A percentile compares a stretch with the other conserved stretches of the same genome.
These are phyloP conservation scores for Coemansia sp. DNA, from an alignment of 192 early-diverging fungal species.

Conservation along the genomic window DNA sequence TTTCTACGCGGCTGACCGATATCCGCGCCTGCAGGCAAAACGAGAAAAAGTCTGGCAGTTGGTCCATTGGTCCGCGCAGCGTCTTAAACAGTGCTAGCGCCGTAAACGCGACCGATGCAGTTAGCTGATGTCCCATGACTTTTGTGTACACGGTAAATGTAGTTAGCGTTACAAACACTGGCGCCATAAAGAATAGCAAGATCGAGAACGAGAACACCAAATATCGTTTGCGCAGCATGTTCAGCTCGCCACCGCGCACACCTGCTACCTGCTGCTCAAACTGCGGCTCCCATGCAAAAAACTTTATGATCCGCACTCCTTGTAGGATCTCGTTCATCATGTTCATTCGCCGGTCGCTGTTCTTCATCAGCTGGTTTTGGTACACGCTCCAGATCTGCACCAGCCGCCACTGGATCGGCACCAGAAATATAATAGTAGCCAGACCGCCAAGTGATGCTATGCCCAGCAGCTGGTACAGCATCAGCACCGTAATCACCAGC, in stretches of 20 bases:
- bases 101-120: constrained; percentile 68
- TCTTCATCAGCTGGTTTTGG: constrained; percentile 62
- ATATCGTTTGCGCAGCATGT: constrained; percentile 49
- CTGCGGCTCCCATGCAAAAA: constrained; percentile 79
- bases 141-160: constrained; percentile 67
- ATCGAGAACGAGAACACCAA: constrained; percentile 47
- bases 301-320: constrained; percentile 91
- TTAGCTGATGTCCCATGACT: constrained; percentile 58
- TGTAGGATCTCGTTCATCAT: constrained; percentile 82
- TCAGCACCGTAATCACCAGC: constrained; percentile 62
- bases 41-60: constrained; percentile 60
- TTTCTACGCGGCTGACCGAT: constrained; percentile 67
- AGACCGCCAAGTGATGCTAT: constrained; percentile 75
- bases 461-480: constrained; percentile 77
- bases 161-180: constrained; percentile 62
- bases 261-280: constrained; percentile 69
- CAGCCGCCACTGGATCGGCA: constrained; percentile 58
- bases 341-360: constrained; percentile 73
- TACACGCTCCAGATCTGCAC: constrained; percentile 55
- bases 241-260: constrained; percentile 63
- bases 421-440: constrained; percentile 61
- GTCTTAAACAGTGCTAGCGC: constrained; percentile 70
- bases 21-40: constrained; percentile 64
- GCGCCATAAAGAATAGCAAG: constrained; percentile 59
- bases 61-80: constrained; percentile 55